phyloP scores from a whole-genome alignment of 805 yeast species.

The Ogataea methylovora region DNA sequence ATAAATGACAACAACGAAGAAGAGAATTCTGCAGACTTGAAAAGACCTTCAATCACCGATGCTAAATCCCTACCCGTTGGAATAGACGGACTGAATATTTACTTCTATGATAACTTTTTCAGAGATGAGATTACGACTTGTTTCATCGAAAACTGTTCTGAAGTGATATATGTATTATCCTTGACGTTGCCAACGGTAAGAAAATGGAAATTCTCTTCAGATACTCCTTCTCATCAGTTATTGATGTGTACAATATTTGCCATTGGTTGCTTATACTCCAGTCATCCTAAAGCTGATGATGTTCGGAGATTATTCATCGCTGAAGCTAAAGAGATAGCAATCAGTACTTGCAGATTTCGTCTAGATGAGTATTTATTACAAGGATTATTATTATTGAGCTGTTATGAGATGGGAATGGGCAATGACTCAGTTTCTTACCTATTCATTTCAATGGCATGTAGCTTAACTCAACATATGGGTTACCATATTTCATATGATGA shows the following conservation, averaged over 20 bases:
- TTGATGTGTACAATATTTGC: slow-evolving; percentile 20
- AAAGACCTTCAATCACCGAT: not conserved
- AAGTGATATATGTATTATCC: slow-evolving; percentile 7
- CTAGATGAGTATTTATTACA: slow-evolving; percentile 17
- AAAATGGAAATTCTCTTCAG: slow-evolving; percentile 11
- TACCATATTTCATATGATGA: slow-evolving; percentile 21
- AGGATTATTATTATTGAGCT: slow-evolving; percentile 20
- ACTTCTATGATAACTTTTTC: slow-evolving; percentile 11
- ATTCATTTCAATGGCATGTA: slow-evolving; percentile 23
- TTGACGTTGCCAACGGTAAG: slow-evolving; percentile 8
- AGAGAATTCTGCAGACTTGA: not conserved
- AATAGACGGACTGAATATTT: slow-evolving; percentile 8
- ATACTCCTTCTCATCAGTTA: slow-evolving; percentile 15
- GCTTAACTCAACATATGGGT: slow-evolving; percentile 27
- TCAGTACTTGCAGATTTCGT: slow-evolving; percentile 13
- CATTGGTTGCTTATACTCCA: slow-evolving; percentile 16
- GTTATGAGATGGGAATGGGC: slow-evolving; percentile 24
- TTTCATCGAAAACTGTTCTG: slow-evolving; percentile 9
- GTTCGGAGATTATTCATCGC: slow-evolving; percentile 14
- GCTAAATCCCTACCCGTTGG: not conserved
- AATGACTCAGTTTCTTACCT: slow-evolving; percentile 23
- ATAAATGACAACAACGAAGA: not conserved
- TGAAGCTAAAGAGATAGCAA: slow-evolving; percentile 17
- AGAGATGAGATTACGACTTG: slow-evolving; percentile 6
- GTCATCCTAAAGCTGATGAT: slow-evolving; percentile 7